Evolutionary conservation across 352 stramenopile genomes (phyloP).

Genomic region (Pythium biforme): DNA sequence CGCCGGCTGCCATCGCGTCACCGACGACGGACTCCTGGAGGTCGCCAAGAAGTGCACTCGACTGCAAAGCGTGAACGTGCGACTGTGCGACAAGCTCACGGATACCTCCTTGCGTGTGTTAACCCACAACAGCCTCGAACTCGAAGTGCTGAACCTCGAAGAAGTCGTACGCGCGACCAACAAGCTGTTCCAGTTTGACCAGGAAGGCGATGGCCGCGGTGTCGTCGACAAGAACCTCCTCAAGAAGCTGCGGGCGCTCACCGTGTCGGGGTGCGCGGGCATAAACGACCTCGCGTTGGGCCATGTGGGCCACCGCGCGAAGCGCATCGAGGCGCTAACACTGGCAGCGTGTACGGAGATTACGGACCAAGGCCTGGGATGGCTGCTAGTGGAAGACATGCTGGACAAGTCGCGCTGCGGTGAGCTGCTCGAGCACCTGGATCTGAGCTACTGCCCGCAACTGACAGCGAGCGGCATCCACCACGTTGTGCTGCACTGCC

Average conservation of each 20-base stretch:
- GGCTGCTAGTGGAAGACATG: slow-evolving; percentile 61
- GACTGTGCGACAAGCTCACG: slow-evolving; percentile 82
- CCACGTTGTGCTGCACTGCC: slow-evolving; percentile 52
- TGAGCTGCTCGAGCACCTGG: slow-evolving; percentile 46
- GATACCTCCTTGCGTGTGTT: slow-evolving; percentile 63
- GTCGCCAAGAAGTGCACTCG: slow-evolving; percentile 58
- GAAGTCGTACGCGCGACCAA: slow-evolving; percentile 71
- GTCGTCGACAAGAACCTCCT: slow-evolving; percentile 81
- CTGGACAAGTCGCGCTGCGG: slow-evolving; percentile 54
- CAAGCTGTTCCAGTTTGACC: slow-evolving; percentile 84
- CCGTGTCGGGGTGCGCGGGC: slow-evolving; percentile 62
- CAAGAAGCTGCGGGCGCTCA: slow-evolving; percentile 55
- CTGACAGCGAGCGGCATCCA: slow-evolving; percentile 58
- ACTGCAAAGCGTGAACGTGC: slow-evolving; percentile 73
- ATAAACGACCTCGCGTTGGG: slow-evolving; percentile 75
- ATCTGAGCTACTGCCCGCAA: slow-evolving; percentile 80
- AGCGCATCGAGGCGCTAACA: slow-evolving; percentile 44
- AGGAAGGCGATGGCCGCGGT: slow-evolving; percentile 73
- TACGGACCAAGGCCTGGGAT: slow-evolving; percentile 59
- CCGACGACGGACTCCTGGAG: slow-evolving; percentile 74
- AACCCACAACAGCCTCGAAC: slow-evolving; percentile 83
- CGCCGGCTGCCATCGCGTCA: slow-evolving; percentile 71
- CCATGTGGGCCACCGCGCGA: slow-evolving; percentile 63
- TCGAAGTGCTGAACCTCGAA: slow-evolving; percentile 80
- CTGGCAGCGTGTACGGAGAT: slow-evolving; percentile 60